Percentiles rank a stretch among this genome's conserved stretches.
Conservation (phyloP, 768 basidiomycete genomes). For the Amanita phalloides region DNA sequence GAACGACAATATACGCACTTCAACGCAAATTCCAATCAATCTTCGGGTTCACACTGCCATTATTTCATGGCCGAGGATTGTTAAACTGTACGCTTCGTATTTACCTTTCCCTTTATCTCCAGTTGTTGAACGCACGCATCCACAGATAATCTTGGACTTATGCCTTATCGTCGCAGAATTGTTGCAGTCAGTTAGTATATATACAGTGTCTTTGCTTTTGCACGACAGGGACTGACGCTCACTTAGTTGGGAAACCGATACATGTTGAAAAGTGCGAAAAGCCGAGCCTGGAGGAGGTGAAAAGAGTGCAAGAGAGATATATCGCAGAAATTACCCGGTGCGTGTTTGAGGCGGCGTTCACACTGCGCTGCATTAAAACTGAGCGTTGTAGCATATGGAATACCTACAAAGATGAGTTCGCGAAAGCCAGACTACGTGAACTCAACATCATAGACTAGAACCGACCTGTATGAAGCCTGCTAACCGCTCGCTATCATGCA, state of each 20-base stretch:
- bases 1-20: slow-evolving; percentile 74
- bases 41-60: slow-evolving; percentile 92
- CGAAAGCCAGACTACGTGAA: slow-evolving; percentile 69
- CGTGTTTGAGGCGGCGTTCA: slow-evolving; percentile 14
- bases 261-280: slow-evolving; percentile 65
- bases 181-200: slow-evolving; percentile 85
- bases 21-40: slow-evolving; percentile 88
- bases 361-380: neutral
- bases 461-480: neutral
- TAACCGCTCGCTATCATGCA: neutral
- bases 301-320: slow-evolving; percentile 71
- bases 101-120: neutral
- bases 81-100: slow-evolving; percentile 65
- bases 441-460: slow-evolving; percentile 65
- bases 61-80: slow-evolving; percentile 95
- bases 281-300: slow-evolving; percentile 75
- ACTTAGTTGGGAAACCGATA: slow-evolving; percentile 80
- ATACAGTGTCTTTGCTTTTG: neutral
- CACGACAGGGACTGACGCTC: neutral
- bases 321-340: slow-evolving; percentile 89
- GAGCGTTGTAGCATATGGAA: slow-evolving; percentile 72
- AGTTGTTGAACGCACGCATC: neutral
- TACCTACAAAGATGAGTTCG: slow-evolving; percentile 90
- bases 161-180: slow-evolving; percentile 93
- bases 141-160: slow-evolving; percentile 84